phyloP scores from a whole-genome alignment of 257 asterid species.

The Lycium barbarum region DNA sequence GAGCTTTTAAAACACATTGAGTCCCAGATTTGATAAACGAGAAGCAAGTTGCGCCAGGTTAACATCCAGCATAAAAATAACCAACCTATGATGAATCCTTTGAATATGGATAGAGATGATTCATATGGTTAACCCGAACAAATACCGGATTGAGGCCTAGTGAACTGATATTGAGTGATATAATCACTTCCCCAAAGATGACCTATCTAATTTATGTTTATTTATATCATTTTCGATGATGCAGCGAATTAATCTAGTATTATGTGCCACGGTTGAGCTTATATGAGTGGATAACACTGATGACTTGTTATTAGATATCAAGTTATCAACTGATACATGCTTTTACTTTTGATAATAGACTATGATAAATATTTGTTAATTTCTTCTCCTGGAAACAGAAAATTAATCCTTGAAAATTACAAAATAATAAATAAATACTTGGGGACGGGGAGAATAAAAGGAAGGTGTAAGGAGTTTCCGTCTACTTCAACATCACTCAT shows the following conservation, averaged over 20 bases:
- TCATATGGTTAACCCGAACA: background rate
- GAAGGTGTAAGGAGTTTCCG: background rate
- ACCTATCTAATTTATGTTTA: background rate
- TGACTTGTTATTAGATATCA: slow-evolving; percentile 12
- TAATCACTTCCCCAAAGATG: background rate
- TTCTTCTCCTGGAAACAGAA: background rate
- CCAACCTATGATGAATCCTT: slow-evolving; percentile 12
- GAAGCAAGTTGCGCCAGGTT: slow-evolving; percentile 4
- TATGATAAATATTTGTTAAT: background rate
- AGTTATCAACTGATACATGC: slow-evolving; percentile 4
- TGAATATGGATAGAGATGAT: slow-evolving; percentile 2
- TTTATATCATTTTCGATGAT: slow-evolving; percentile 3
- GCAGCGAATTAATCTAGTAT: background rate
- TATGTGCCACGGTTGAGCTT: background rate
- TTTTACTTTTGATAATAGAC: slow-evolving; percentile 12
- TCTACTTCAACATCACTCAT: background rate
- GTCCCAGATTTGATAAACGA: background rate
- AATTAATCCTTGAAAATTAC: background rate
- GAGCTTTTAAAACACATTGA: background rate
- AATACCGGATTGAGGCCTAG: background rate
- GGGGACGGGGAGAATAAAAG: background rate
- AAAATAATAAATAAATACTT: slow-evolving; percentile 13
- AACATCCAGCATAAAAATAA: background rate
- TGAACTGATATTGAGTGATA: background rate
- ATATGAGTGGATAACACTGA: background rate